Base-by-base conservation (phyloP, 78 protist genomes). In the Guillardia theta region DNA sequence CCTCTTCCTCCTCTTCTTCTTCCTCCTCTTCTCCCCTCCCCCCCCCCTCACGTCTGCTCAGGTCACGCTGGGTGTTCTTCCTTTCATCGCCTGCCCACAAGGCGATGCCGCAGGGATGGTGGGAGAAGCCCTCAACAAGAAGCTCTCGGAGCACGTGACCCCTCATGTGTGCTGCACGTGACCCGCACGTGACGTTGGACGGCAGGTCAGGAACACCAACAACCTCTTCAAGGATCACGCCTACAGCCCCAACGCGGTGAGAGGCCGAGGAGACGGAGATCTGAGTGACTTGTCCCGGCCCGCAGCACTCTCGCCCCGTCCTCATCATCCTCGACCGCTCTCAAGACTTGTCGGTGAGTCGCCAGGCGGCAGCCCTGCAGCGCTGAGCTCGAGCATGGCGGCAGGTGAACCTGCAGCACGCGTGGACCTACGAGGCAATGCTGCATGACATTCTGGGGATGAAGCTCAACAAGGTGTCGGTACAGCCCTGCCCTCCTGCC, bases 381-480 rank as follows among this genome's bases (percentile, higher is more conserved):
- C n/a, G n/a, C n/a, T n/a, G n/a, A n/a, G n/a, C n/a, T n/a, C n/a
- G n/a, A n/a, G n/a, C n/a, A n/a, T n/a, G n/a, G n/a, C n/a, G n/a
- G n/a, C n/a, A n/a, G n/a, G n/a, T n/a, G 41, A 78, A 78, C 50
- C 90, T 78, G 33, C 90, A 78, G 90, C 90, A 78, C 48, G 50
- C 90, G 6, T 78, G 90, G 90, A 43, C 90, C 18, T 78, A 78
- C 48, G 90, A 78, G 30, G 90, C 90, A 22, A 37, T 78, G 50
- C 90, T 78, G 50, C 90, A 78, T 50, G 90, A 78, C 48, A 22
- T 78, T 22, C 90, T 78, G 15, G 90, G 90, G 30, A 78, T 78
- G 90, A 2, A 0, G 37, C 90, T 78, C 48, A 78, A 78, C 90
- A 78, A 78, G 90, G 90, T 78, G 3, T 10, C n/a, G n/a, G n/a